Conservation (phyloP, 306 rosid genomes). For the Boehmeria nivea region DNA sequence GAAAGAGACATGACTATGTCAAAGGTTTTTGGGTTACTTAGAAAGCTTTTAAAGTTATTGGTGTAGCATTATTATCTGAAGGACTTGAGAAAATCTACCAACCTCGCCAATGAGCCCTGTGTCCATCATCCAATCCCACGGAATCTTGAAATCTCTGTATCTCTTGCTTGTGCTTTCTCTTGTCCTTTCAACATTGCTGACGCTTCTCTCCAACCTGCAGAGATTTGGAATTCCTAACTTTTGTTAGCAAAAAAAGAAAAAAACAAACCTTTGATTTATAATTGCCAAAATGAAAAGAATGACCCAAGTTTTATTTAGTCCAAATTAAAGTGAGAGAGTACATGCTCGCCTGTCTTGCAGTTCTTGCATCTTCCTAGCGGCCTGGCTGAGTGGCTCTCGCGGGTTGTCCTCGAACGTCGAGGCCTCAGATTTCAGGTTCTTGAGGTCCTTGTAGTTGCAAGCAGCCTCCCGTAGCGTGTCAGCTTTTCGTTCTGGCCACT, state of each 20-base stretch:
- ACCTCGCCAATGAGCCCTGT: slow-evolving; percentile 78
- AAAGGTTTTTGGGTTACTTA: background rate
- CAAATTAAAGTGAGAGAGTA: slow-evolving; percentile 26
- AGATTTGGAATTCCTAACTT: slow-evolving; percentile 5
- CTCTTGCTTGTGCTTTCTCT: slow-evolving; percentile 64
- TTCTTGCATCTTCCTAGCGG: slow-evolving; percentile 65
- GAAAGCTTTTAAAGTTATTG: slow-evolving; percentile 1
- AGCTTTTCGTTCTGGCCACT: slow-evolving; percentile 88
- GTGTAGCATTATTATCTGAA: background rate
- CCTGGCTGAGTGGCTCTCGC: slow-evolving; percentile 44
- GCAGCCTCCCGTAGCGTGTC: slow-evolving; percentile 86
- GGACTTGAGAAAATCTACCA: slow-evolving; percentile 2
- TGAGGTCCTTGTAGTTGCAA: slow-evolving; percentile 64
- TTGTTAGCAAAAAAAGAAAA: background rate
- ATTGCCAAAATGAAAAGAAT: background rate
- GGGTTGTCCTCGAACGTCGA: slow-evolving; percentile 53
- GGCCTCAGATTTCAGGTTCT: slow-evolving; percentile 61
- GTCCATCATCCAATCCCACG: slow-evolving; percentile 86
- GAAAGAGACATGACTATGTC: background rate
- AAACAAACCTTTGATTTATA: background rate
- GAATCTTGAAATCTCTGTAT: slow-evolving; percentile 68
- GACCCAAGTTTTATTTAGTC: background rate
- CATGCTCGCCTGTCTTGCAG: slow-evolving; percentile 98
- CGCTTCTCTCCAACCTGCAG: slow-evolving; percentile 73
- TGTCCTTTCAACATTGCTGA: slow-evolving; percentile 55